These are phyloP conservation scores for Orbilia oligospora DNA, from an alignment of 2,329 filamentous ascomycete genomes.

Conservation along the genomic window DNA sequence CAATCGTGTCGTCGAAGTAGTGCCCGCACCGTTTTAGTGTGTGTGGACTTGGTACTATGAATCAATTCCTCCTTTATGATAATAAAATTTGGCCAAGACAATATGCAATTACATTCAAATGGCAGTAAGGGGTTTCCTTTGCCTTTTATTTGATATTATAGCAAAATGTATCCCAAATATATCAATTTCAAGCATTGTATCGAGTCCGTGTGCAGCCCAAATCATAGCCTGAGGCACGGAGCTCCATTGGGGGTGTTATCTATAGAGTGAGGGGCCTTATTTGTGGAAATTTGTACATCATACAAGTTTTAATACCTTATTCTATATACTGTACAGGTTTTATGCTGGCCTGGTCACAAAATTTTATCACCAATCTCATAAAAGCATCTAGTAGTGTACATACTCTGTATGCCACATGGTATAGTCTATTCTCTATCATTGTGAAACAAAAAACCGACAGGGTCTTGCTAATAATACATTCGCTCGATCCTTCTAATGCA, in stretches of 20 bases:
- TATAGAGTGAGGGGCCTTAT: too few species aligned
- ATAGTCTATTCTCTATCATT: slow-evolving; percentile 12
- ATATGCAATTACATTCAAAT: not conserved
- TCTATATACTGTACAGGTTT: too few species aligned
- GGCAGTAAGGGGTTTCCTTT: not conserved
- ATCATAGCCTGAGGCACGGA: not conserved
- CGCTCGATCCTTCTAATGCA: slow-evolving; percentile 67
- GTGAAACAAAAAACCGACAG: not conserved
- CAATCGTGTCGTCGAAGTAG: not conserved
- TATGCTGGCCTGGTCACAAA: not conserved
- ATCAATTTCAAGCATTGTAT: not conserved
- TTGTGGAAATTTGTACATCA: too few species aligned
- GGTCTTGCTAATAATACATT: not conserved
- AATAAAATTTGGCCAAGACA: not conserved
- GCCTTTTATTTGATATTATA: not conserved
- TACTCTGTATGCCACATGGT: not conserved
- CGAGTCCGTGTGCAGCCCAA: not conserved
- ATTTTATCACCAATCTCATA: not conserved
- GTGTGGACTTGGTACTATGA: not conserved
- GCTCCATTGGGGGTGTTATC: too few species aligned
- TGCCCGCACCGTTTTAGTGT: not conserved
- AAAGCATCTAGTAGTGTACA: not conserved
- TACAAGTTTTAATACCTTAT: too few species aligned
- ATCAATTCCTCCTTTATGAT: not conserved
- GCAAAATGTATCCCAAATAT: not conserved